phyloP scores from a whole-genome alignment of 2,329 filamentous ascomycete species.

The Stagonosporopsis cucurbitacearum region DNA sequence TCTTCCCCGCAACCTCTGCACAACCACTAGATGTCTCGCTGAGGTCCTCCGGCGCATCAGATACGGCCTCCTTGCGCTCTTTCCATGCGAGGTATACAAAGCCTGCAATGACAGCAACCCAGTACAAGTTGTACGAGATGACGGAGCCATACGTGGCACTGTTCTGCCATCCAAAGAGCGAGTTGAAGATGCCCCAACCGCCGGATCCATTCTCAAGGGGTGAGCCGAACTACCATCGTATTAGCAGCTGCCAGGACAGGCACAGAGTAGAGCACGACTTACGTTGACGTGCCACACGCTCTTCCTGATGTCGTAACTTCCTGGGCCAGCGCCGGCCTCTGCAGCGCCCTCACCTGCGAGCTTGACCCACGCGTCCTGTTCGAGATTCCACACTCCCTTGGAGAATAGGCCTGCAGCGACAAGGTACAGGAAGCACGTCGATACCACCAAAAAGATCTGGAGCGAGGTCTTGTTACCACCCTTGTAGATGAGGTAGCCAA shows the following conservation, averaged over 20 bases:
- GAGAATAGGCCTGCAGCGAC: conserved; percentile 85
- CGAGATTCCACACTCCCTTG: conserved; percentile 75
- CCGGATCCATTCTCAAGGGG: conserved; percentile 74
- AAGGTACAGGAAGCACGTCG: conserved; percentile 83
- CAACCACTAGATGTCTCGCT: conserved; percentile 27
- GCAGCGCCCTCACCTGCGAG: conserved; percentile 67
- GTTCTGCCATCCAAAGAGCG: conserved; percentile 86
- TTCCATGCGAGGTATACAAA: conserved; percentile 71
- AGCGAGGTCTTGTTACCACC: conserved; percentile 70
- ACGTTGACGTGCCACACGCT: conserved; percentile 85
- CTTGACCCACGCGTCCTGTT: conserved; percentile 72
- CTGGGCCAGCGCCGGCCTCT: conserved; percentile 70
- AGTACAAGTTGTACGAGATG: conserved; percentile 87
- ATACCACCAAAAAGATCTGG: conserved; percentile 80
- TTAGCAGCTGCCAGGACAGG: conserved; percentile 5
- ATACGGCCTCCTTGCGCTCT: conserved; percentile 57
- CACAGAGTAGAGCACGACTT: conserved; percentile 44
- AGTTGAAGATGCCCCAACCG: conserved; percentile 88
- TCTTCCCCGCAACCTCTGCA: conserved; percentile 22
- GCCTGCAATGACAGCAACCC: conserved; percentile 72
- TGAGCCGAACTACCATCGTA: conserved; percentile 71
- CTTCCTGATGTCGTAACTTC: conserved; percentile 78
- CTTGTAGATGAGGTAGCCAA: conserved; percentile 80
- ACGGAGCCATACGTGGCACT: conserved; percentile 87
- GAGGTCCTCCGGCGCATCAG: conserved; percentile 6